phyloP scores from a whole-genome alignment of 805 yeast species.

The Starmerella sp. region DNA sequence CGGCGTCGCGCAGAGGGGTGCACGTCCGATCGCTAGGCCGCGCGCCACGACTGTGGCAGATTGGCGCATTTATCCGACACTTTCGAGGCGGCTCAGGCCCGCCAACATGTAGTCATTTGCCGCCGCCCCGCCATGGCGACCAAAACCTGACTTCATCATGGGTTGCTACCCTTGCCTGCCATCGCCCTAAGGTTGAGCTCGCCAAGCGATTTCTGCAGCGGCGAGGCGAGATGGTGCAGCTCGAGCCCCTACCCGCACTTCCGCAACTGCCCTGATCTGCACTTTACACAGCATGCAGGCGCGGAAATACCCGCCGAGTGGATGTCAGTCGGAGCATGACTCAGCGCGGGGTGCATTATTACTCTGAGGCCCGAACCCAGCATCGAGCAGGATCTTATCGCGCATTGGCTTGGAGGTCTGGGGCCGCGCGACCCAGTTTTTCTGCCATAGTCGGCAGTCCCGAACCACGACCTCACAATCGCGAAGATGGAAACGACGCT shows the following conservation, averaged over 20 bases:
- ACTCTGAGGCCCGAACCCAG: constrained; percentile 2
- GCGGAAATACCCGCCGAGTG: neutral
- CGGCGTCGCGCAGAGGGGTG: too few relatives aligned
- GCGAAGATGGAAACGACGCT: constrained; percentile 34
- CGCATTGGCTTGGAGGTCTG: neutral
- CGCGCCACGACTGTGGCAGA: too few relatives aligned
- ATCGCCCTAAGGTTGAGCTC: neutral
- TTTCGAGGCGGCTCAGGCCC: neutral
- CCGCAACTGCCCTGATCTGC: neutral
- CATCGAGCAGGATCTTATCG: neutral
- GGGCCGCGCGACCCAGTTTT: neutral
- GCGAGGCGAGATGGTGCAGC: neutral
- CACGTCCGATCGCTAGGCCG: too few relatives aligned
- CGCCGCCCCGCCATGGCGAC: neutral
- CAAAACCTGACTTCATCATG: neutral
- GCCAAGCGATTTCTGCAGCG: constrained; percentile 1
- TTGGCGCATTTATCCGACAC: neutral
- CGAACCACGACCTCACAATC: neutral
- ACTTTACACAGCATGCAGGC: neutral
- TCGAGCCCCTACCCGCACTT: neutral
- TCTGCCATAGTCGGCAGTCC: neutral
- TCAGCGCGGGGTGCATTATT: constrained; percentile 3
- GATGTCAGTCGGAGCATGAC: neutral
- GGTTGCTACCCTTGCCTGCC: neutral
- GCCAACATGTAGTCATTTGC: too few relatives aligned